Base-by-base conservation (phyloP, 2,329 filamentous ascomycete species). In the Ascomycota sp. region DNA sequence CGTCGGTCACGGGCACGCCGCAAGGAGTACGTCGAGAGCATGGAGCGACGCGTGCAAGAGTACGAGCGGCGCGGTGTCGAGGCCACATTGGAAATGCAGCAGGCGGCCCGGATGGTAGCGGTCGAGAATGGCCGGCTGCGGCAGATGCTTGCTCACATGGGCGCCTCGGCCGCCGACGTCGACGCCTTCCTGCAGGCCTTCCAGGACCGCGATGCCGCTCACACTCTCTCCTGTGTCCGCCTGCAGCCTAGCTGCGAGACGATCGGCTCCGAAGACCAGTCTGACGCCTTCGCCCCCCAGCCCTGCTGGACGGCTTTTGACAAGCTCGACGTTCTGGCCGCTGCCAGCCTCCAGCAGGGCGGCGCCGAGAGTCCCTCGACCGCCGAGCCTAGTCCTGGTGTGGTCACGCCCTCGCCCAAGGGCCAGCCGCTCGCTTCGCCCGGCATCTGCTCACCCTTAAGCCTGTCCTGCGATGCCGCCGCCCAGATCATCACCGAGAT, bases 1-100 rank as follows among this genome's bases (percentile, higher is more conserved):
- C 59, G 63, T 28, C 59, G 58, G 23, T 63, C 57, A 11, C 55
- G 65, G 23, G 61, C 57, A 20, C 60, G 63, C 23, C 57, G 55
- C 21, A 59, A 57, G 34, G 61, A 63, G 35, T 59, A 61, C 33
- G 46, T 67, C 32, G 53, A 58, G 30, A 51, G 51, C 10, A 48
- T 70, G 34, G 59, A 64, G 40, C 46, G 41, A 15, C 53, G 53
- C 26, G 36, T 69, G 22, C 50, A 51, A 13, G 57, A 59, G 20
- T 60, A 58, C 40, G 60, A 67, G 46, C 46, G 44, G n/a, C 50
- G 45, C 5, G 63, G 58, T 15, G 52, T 60, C 11, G 51, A 56
- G 32, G 65, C 64, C 4, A 61, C 59, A 3, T 39, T 59, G 8
- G 59, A 63, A 40, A 63, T 70, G 57, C 65, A 69, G 43, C 52